Percentiles rank a stretch among this genome's conserved stretches.
Evolutionary conservation across 1,284 basidiomycete species (phyloP).

Genomic region (Heterobasidion occidentale): DNA sequence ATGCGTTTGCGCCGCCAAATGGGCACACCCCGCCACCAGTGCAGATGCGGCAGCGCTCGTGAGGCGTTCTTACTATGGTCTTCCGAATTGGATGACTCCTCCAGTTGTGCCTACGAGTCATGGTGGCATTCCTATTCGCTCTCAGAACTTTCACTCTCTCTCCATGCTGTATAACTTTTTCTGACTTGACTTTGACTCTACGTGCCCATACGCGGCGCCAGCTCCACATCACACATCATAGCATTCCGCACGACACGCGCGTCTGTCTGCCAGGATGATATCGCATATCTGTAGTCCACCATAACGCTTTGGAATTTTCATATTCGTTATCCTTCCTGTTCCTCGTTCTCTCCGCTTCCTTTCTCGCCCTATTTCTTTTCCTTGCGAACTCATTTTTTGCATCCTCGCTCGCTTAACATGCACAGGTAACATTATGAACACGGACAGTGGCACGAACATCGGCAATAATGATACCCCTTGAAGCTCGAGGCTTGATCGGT

Average conservation of each 20-base stretch:
- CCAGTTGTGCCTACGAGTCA: slow-evolving; percentile 3
- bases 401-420: slow-evolving; percentile 13
- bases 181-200: neutral
- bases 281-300: neutral
- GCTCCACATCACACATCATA: neutral
- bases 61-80: neutral
- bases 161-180: neutral
- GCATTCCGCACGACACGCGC: neutral
- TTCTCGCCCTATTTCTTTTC: slow-evolving; percentile 11
- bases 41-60: slow-evolving; percentile 41
- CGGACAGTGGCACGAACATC: neutral
- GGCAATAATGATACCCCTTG: slow-evolving; percentile 13
- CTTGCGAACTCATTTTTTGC: slow-evolving; percentile 14
- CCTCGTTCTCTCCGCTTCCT: slow-evolving; percentile 12
- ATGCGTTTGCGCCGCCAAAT: slow-evolving; percentile 27
- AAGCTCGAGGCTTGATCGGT: too few relatives aligned
- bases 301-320: neutral
- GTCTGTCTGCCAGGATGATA: neutral
- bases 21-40: slow-evolving; percentile 34
- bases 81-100: neutral
- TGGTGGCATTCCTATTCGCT: neutral
- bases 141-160: neutral
- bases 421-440: slow-evolving; percentile 5
- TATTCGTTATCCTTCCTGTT: slow-evolving; percentile 8
- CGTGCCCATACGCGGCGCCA: too few relatives aligned